Evolutionary conservation across 2,329 filamentous ascomycete genomes (phyloP).

Genomic region (Annulohypoxylon truncatum): DNA sequence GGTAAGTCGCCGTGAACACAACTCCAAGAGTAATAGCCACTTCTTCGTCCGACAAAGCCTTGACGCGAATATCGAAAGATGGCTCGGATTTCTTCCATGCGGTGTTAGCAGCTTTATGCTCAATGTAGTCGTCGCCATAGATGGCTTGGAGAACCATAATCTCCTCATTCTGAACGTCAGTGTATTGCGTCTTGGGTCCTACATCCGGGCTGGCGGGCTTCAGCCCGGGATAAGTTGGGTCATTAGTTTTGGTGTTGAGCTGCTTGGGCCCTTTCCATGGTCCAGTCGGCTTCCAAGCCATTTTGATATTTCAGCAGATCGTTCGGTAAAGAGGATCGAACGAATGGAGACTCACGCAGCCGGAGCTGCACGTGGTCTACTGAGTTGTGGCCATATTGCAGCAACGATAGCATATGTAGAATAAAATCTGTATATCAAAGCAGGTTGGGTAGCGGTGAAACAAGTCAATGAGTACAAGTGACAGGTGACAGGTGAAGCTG

Average conservation of each 20-base stretch:
- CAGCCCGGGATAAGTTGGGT: slow-evolving; percentile 65
- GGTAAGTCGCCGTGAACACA: slow-evolving; percentile 89
- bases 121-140: slow-evolving; percentile 87
- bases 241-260: slow-evolving; percentile 55
- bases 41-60: slow-evolving; percentile 77
- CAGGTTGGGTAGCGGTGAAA: slow-evolving; percentile 24
- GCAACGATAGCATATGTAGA: slow-evolving; percentile 21
- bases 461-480: neutral
- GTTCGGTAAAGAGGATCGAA: slow-evolving; percentile 47
- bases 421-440: slow-evolving; percentile 12
- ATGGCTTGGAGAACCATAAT: slow-evolving; percentile 87
- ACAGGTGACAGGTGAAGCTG: slow-evolving; percentile 15
- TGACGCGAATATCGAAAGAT: slow-evolving; percentile 83
- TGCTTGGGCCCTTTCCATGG: slow-evolving; percentile 62
- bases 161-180: slow-evolving; percentile 88
- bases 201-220: slow-evolving; percentile 57
- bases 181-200: slow-evolving; percentile 72
- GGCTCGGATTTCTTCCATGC: slow-evolving; percentile 95
- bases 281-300: slow-evolving; percentile 65
- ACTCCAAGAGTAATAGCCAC: slow-evolving; percentile 79
- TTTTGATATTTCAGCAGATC: slow-evolving; percentile 51
- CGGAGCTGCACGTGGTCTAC: slow-evolving; percentile 63
- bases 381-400: slow-evolving; percentile 59
- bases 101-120: slow-evolving; percentile 74
- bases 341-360: slow-evolving; percentile 60